Conservation (phyloP, 2,329 filamentous ascomycete genomes). For the Sarocladium brachiariae region DNA sequence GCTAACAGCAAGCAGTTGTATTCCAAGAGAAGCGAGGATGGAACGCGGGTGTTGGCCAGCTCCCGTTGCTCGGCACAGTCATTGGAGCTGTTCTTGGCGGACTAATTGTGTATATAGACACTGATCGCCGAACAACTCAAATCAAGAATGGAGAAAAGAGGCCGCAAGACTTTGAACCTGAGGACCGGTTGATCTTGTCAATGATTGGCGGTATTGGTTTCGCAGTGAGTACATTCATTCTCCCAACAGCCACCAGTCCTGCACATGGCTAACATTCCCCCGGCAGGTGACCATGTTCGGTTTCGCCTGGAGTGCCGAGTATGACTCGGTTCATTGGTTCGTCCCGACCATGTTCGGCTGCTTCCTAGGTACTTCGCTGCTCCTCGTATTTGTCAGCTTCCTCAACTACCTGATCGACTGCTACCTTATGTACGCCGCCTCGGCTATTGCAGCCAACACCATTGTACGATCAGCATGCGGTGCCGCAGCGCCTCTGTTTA, state of each 20-base stretch:
- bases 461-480: conserved; percentile 62
- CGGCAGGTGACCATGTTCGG: conserved; percentile 44
- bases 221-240: conserved; percentile 1
- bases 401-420: conserved; percentile 48
- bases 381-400: conserved; percentile 37
- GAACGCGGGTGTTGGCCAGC: conserved; percentile 51
- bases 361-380: conserved; percentile 27
- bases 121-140: conserved; percentile 30
- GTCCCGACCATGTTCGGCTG: conserved; percentile 35
- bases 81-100: conserved; percentile 48
- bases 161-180: conserved; percentile 26
- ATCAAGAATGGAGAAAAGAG: conserved; percentile 27
- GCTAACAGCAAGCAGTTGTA: no score
- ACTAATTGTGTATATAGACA: no score
- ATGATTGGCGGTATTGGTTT: conserved; percentile 46
- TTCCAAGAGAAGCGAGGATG: conserved; percentile 55
- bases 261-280: no score
- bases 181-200: conserved; percentile 53
- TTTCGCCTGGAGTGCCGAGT: conserved; percentile 53
- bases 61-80: conserved; percentile 62
- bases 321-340: conserved; percentile 48
- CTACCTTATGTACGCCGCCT: conserved; percentile 64
- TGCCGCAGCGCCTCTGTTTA: conserved; percentile 48
- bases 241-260: no score
- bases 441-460: conserved; percentile 58